Percentiles rank a stretch among this genome's conserved stretches.
phyloP scores from a whole-genome alignment of 257 asterid genomes.

The Solanum peruvianum region DNA sequence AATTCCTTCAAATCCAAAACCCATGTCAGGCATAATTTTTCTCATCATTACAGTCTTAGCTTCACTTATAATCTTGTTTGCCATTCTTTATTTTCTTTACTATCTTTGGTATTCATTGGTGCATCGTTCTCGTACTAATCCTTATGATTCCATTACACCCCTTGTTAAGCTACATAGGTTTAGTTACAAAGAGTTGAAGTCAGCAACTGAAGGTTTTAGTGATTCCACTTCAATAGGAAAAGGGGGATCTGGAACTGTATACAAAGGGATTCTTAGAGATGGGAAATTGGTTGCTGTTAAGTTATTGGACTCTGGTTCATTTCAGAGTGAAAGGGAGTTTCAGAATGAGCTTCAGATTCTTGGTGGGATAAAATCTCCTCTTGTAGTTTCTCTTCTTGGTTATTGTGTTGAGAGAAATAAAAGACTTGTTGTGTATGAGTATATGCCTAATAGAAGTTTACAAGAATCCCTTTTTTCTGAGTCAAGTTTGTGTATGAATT shows the following conservation, averaged over 20 bases:
- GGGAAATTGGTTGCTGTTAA: conserved; percentile 83
- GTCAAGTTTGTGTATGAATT: conserved; percentile 37
- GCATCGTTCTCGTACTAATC: conserved; percentile 70
- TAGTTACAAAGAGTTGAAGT: conserved; percentile 55
- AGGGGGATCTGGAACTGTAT: conserved; percentile 95
- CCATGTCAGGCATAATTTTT: conserved; percentile 27
- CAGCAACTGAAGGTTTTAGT: conserved; percentile 66
- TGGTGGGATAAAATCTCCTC: conserved; percentile 53
- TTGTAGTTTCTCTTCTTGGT: conserved; percentile 68
- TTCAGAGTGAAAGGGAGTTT: conserved; percentile 75
- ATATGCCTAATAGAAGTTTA: conserved; percentile 82
- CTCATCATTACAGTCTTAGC: conserved; percentile 41
- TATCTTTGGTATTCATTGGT: conserved; percentile 55
- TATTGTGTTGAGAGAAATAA: conserved; percentile 56
- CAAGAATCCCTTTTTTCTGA: conserved; percentile 75
- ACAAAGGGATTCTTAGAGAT: conserved; percentile 57
- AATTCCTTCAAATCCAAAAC: conserved; percentile 27
- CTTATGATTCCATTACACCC: conserved; percentile 52
- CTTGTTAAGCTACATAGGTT: conserved; percentile 64
- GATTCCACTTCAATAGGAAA: conserved; percentile 59
- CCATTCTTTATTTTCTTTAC: conserved; percentile 56
- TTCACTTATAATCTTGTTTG: conserved; percentile 47
- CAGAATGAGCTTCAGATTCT: conserved; percentile 81
- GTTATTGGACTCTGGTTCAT: conserved; percentile 48
- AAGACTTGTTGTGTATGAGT: conserved; percentile 78